A percentile compares a stretch with the other conserved stretches of the same genome.
phyloP scores from a whole-genome alignment of 2,329 filamentous ascomycete genomes.

The Epichloe bromicola region DNA sequence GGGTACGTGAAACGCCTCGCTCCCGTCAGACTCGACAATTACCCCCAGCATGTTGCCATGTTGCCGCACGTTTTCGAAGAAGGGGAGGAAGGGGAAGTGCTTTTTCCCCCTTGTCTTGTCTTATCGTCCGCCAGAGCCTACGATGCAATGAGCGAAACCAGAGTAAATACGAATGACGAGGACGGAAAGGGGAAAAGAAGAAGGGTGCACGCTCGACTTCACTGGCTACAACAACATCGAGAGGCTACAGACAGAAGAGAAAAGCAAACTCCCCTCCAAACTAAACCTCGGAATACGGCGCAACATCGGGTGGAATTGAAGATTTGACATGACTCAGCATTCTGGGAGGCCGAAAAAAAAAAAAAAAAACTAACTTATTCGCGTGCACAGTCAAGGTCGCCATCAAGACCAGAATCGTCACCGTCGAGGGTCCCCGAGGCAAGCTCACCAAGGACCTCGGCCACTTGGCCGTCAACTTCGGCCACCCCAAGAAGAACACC shows the following conservation, averaged over 20 bases:
- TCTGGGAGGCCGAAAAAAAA: neutral
- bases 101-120: too few species aligned
- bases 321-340: neutral
- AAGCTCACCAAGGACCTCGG: constrained; percentile 95
- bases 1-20: constrained; percentile 51
- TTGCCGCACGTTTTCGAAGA: neutral
- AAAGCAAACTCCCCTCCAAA: neutral
- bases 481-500: constrained; percentile 67
- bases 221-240: neutral
- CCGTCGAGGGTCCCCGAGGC: constrained; percentile 93
- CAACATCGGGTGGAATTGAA: neutral
- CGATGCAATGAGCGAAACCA: neutral
- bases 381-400: constrained; percentile 70
- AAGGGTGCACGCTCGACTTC: neutral
- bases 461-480: constrained; percentile 95
- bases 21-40: neutral
- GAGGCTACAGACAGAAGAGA: neutral
- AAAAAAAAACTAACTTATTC: constrained; percentile 15
- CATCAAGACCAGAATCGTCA: constrained; percentile 95
- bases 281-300: neutral
- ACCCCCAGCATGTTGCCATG: neutral
- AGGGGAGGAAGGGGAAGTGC: neutral
- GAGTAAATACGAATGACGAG: neutral
- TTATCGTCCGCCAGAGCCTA: neutral
- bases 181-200: too few species aligned